Evolutionary conservation across 768 basidiomycete species (phyloP), one percentile per base, ranked within the genome.

Genomic region (Asterophora lycoperdoides): DNA sequence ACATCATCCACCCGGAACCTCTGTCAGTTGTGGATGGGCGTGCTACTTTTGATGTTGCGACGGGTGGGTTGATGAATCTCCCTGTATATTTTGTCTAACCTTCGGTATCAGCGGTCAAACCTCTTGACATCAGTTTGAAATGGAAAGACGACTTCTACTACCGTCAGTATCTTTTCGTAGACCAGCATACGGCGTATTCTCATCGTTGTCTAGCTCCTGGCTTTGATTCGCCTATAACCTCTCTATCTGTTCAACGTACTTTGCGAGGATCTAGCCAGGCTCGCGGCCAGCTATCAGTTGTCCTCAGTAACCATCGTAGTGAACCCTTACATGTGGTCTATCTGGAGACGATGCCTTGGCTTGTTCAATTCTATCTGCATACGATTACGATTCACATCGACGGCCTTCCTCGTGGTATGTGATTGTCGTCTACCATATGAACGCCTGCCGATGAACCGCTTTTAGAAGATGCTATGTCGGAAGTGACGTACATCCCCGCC

Each of bases 341-440:
- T 65, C 77, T 93, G 37, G 96, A 98, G 67, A 88, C 87, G 1
- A 84, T 94, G 77, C 96, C 95, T 4, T 95, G 93, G 83, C 83
- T 93, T 59, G 74, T 97, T 32, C 86, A 91, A 49, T 84, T 90
- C 41, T 93, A 88, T 70, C 70, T 95, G 54, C 87, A 92, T 66
- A 93, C 93, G 6, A 68, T 95, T 44, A 64, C 68, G 15, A 68
- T 81, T 1, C 62, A 67, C 18, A 62, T 82, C 10, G 68, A 81
- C 41, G 81, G 78, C 6, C 57, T 63, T 9, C 44, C 63, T 17
- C 70, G 73, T 53, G 71, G 84, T 81, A 52, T 40, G 78, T 54
- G 29, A 20, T 35, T 46, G 37, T 28, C 15, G 3, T 13, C 8
- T 23, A 14, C 36, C 49, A 3, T 35, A 29, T 39, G 23, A 23